phyloP scores from a whole-genome alignment of 805 yeast genomes.

The Cyberlindnera petersonii region DNA sequence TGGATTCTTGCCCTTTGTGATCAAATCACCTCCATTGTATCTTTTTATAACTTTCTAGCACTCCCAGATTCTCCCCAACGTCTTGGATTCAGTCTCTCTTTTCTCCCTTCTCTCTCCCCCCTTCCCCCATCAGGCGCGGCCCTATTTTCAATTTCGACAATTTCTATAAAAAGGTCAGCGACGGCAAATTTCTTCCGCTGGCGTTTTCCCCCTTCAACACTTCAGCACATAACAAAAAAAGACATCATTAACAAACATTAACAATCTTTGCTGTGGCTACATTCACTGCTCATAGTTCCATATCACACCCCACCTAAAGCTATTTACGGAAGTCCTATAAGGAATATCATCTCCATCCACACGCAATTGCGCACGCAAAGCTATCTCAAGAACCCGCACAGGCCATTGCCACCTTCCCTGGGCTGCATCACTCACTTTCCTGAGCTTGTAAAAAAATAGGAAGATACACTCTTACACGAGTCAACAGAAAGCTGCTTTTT shows the following conservation, averaged over 20 bases:
- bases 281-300: no score
- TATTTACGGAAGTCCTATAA: background rate
- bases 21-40: no score
- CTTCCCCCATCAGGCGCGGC: no score
- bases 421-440: no score
- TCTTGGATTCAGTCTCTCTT: no score
- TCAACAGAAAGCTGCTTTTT: no score
- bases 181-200: conserved; percentile 8
- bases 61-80: no score
- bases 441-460: background rate
- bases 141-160: background rate
- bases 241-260: background rate
- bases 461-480: background rate
- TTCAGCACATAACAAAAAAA: background rate
- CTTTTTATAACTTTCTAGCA: no score
- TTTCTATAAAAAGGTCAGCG: conserved; percentile 8
- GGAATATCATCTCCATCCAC: no score
- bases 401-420: conserved; percentile 2
- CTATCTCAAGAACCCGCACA: background rate
- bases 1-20: no score
- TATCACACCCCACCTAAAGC: background rate
- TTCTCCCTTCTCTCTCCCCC: background rate
- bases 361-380: background rate
- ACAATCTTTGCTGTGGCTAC: no score
- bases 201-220: background rate